A percentile compares a stretch with the other conserved stretches of the same genome.
These are phyloP conservation scores for Euphorbia pulcherrima DNA, from an alignment of 345 rosid species.

Conservation along the genomic window DNA sequence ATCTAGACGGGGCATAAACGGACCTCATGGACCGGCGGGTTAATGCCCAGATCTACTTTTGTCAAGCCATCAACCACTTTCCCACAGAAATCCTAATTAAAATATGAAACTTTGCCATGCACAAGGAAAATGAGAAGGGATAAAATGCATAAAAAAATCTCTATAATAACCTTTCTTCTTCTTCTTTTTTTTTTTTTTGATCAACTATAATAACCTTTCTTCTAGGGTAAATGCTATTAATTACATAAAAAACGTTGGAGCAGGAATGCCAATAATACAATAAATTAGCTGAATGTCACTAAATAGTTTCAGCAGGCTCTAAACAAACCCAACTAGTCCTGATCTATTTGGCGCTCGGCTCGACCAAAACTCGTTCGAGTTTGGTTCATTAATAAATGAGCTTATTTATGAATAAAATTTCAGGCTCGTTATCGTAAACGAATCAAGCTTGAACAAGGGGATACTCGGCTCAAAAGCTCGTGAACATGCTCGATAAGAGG, in stretches of 20 bases:
- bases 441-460: too few relatives aligned
- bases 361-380: too few relatives aligned
- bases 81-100: background rate
- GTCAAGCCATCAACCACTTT: background rate
- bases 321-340: too few relatives aligned
- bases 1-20: too few relatives aligned
- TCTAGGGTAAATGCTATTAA: background rate
- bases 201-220: background rate
- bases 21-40: too few relatives aligned
- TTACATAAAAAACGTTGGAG: background rate
- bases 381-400: too few relatives aligned
- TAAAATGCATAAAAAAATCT: background rate
- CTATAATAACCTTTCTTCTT: background rate
- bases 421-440: too few relatives aligned
- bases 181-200: too few relatives aligned
- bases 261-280: background rate
- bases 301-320: background rate
- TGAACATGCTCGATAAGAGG: too few relatives aligned
- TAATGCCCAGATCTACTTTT: background rate
- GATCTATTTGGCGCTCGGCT: too few relatives aligned
- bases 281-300: background rate
- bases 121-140: background rate
- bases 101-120: background rate
- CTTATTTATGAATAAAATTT: too few relatives aligned
- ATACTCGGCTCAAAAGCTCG: too few relatives aligned